A percentile compares a stretch with the other conserved stretches of the same genome.
Conservation (phyloP, 176 grass and related monocot species). For the Miscanthus lutarioriparius region DNA sequence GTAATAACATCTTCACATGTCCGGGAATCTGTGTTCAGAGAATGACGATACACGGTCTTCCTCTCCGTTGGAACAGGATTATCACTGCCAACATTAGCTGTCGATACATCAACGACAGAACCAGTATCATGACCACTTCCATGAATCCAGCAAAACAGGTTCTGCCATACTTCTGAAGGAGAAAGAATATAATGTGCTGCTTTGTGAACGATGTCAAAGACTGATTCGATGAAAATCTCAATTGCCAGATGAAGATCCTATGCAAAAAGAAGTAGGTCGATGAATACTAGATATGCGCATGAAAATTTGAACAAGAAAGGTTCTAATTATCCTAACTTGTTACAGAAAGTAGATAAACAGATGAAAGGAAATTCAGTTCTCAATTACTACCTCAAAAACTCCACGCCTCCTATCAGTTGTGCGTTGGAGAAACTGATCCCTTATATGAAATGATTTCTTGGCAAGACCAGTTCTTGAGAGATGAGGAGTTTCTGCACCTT, state of each 20-base stretch:
- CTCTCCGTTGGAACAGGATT: conserved; percentile 69
- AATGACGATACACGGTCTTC: conserved; percentile 61
- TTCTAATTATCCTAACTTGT: conserved; percentile 3
- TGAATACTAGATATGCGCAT: neutral
- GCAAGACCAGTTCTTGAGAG: conserved; percentile 26
- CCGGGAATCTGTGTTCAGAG: conserved; percentile 89
- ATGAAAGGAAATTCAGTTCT: neutral
- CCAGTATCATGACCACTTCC: conserved; percentile 35
- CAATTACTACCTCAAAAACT: conserved; percentile 77
- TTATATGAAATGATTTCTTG: conserved; percentile 59
- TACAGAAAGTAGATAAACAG: conserved; percentile 2
- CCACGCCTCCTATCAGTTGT: conserved; percentile 89
- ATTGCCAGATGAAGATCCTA: conserved; percentile 95
- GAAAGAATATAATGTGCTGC: conserved; percentile 86
- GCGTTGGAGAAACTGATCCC: conserved; percentile 75
- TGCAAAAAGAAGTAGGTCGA: neutral
- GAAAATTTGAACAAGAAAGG: neutral
- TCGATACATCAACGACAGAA: conserved; percentile 56
- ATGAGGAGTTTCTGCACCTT: conserved; percentile 34
- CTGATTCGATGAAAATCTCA: conserved; percentile 95
- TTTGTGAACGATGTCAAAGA: conserved; percentile 82
- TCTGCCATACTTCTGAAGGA: conserved; percentile 77
- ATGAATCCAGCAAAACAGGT: conserved; percentile 65
- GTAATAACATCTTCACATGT: conserved; percentile 96
- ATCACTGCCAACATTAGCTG: conserved; percentile 65